Evolutionary conservation across 495 filamentous ascomycete species (phyloP), one percentile per base, ranked within the genome.

Genomic region (Aspergillus olivimuriae): DNA sequence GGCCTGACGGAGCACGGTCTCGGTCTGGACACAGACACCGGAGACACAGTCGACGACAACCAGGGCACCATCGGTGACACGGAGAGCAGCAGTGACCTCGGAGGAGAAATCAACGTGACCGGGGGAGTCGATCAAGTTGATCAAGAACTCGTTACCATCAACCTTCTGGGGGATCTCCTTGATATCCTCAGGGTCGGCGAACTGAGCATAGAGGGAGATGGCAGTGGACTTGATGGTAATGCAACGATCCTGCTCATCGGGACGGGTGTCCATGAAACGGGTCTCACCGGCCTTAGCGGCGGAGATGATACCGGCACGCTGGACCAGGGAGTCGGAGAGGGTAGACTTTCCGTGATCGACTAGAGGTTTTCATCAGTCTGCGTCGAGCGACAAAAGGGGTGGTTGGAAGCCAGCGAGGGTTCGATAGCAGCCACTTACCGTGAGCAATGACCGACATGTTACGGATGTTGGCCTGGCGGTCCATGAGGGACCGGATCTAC

Each of bases 361-460:
- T 86, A 43, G n/a, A n/a, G n/a, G n/a, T n/a, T n/a, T n/a, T n/a
- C n/a, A n/a, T n/a, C n/a, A n/a, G n/a, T n/a, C n/a, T n/a, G n/a
- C n/a, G n/a, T n/a, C n/a, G n/a, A n/a, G n/a, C 14, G 17, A 12
- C 17, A 19, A 41, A 23, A 41, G 30, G 7, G 10, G 14, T 11
- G 3, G 18, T 15, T 14, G 20, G 22, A 35, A 36, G 9, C 6
- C n/a, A n/a, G n/a, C n/a, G n/a, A n/a, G n/a, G n/a, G n/a, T n/a
- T n/a, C n/a, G n/a, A n/a, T n/a, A n/a, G n/a, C n/a, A n/a, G n/a
- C 12, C 32, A 63, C 78, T 62, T 70, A 83, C 81, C 89, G 76
- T 99, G 92, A 69, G 92, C 92, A 86, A 99, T 99, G 70, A 99
- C 92, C 74, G 92, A 96, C 94, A 97, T 99, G 76, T 91, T 89